Conservation (phyloP, 73 alveolate genomes). For the Symbiodinium pilosum region DNA sequence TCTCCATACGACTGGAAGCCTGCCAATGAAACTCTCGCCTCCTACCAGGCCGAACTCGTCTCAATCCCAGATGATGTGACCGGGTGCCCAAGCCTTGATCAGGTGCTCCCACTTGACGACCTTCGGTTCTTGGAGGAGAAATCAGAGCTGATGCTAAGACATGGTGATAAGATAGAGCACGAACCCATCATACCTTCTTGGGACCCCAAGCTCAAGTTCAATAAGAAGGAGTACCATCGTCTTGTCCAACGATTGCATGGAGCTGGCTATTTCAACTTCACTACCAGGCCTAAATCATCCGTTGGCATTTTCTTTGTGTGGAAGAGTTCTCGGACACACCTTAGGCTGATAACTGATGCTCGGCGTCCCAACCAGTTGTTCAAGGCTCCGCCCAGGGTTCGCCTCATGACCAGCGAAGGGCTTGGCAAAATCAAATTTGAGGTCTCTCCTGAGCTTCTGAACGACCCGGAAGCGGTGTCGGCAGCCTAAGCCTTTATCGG, state of each 20-base stretch:
- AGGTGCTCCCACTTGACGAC: neutral
- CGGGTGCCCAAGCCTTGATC: neutral
- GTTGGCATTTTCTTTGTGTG: conserved; percentile 52
- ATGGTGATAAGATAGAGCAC: neutral
- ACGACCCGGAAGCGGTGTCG: neutral
- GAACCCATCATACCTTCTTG: neutral
- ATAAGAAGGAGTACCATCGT: neutral
- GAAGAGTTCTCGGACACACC: neutral
- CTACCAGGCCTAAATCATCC: neutral
- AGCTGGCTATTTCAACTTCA: neutral
- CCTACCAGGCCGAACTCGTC: conserved; percentile 42
- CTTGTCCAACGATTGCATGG: neutral
- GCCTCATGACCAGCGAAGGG: conserved; percentile 23
- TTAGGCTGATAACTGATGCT: conserved; percentile 41
- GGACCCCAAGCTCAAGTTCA: conserved; percentile 9
- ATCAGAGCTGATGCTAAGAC: conserved; percentile 16
- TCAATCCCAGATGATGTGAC: neutral
- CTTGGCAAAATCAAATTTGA: conserved; percentile 5
- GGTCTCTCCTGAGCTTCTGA: neutral
- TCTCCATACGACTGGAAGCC: neutral
- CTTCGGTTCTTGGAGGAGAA: conserved; percentile 15
- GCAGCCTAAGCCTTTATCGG: neutral
- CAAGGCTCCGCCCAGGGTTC: conserved; percentile 1
- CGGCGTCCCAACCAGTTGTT: neutral
- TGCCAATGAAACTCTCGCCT: conserved; percentile 28